A percentile compares a stretch with the other conserved stretches of the same genome.
phyloP scores from a whole-genome alignment of 2,329 filamentous ascomycete species.

The Trichophyton verrucosum region DNA sequence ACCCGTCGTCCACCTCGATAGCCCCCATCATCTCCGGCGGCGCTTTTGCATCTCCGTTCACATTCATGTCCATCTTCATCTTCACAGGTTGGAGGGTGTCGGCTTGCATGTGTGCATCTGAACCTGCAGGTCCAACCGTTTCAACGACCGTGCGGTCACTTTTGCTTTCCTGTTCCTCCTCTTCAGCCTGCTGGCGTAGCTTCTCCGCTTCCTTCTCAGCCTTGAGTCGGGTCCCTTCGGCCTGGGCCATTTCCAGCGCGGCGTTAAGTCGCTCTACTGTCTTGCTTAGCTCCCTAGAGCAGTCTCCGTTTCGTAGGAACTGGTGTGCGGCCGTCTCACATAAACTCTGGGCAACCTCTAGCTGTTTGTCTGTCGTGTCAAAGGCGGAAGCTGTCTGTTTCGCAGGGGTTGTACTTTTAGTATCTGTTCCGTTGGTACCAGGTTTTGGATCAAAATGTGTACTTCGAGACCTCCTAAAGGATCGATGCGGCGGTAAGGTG shows the following conservation, averaged over 20 bases:
- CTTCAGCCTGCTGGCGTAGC: constrained; percentile 9
- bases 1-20: constrained; percentile 28
- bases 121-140: not conserved
- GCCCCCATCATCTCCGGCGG: constrained; percentile 13
- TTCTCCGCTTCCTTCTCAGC: constrained; percentile 35
- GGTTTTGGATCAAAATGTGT: not conserved
- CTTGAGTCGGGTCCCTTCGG: constrained; percentile 46
- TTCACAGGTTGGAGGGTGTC: not conserved
- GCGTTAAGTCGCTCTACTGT: constrained; percentile 54
- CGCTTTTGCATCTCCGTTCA: constrained; percentile 9
- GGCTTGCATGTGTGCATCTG: not conserved
- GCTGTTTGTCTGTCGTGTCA: constrained; percentile 61
- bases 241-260: constrained; percentile 49
- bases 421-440: not conserved
- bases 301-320: constrained; percentile 77
- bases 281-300: constrained; percentile 59
- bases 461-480: constrained; percentile 7
- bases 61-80: constrained; percentile 3
- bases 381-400: constrained; percentile 44
- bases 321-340: constrained; percentile 83
- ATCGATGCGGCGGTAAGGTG: constrained; percentile 8
- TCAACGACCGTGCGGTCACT: constrained; percentile 1
- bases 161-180: constrained; percentile 8
- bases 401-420: constrained; percentile 6
- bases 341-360: constrained; percentile 68